Evolutionary conservation across 176 grass and related monocot genomes (phyloP).

Genomic region (Aegilops umbellulata): DNA sequence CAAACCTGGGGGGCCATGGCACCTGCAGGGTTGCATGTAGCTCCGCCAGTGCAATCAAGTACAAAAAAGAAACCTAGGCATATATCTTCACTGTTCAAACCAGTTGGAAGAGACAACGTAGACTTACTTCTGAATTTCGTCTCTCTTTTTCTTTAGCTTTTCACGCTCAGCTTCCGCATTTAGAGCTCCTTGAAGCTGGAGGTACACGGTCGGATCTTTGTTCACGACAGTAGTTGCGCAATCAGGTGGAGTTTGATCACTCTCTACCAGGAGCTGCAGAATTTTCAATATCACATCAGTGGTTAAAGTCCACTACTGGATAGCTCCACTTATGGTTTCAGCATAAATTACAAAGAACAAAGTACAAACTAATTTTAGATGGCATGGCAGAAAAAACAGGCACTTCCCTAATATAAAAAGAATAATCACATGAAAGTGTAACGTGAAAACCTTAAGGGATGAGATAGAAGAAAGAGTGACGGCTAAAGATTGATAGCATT

Average conservation of each 20-base stretch:
- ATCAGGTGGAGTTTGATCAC: conserved; percentile 50
- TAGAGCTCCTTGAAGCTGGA: conserved; percentile 84
- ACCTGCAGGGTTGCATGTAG: too few species aligned
- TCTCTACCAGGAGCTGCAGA: conserved; percentile 57
- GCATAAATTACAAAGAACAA: not conserved
- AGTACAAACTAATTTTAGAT: conserved; percentile 15
- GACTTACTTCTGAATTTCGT: conserved; percentile 68
- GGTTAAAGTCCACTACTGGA: not conserved
- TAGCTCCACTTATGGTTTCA: not conserved
- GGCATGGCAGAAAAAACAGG: not conserved
- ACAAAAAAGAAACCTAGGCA: too few species aligned
- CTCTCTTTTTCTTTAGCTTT: conserved; percentile 80
- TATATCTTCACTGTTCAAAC: too few species aligned
- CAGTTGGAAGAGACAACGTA: not conserved
- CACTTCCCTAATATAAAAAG: not conserved
- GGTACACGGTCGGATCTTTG: conserved; percentile 75
- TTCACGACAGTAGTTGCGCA: conserved; percentile 83
- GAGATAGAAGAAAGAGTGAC: conserved; percentile 63
- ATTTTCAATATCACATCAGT: conserved; percentile 15
- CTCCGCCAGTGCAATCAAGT: too few species aligned
- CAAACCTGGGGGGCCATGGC: too few species aligned
- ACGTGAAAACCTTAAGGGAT: conserved; percentile 52
- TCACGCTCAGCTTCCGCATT: conserved; percentile 71
- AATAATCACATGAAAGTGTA: not conserved
- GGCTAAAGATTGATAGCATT: conserved; percentile 55